phyloP scores from a whole-genome alignment of 2,329 filamentous ascomycete species.

The Escovopsis sp. region DNA sequence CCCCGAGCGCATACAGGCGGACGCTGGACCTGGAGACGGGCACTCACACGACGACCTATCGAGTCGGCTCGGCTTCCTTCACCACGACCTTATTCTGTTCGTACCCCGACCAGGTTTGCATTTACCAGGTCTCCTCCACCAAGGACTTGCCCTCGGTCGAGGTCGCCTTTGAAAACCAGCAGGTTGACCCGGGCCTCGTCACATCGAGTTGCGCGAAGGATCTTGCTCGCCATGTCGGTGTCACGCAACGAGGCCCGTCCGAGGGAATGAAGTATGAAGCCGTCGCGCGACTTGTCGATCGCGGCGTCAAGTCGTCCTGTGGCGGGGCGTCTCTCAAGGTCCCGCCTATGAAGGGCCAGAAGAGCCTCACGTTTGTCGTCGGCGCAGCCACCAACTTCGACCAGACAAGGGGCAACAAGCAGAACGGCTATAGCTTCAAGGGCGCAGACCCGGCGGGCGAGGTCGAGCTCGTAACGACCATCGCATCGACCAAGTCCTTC shows the following conservation, averaged over 20 bases:
- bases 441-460: slow-evolving; percentile 26
- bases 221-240: slow-evolving; percentile 15
- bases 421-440: slow-evolving; percentile 28
- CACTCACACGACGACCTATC: slow-evolving; percentile 3
- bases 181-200: slow-evolving; percentile 15
- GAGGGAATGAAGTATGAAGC: slow-evolving; percentile 29
- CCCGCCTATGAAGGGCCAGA: background rate
- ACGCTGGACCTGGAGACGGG: slow-evolving; percentile 5
- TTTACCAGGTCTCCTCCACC: slow-evolving; percentile 6
- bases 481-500: slow-evolving; percentile 19
- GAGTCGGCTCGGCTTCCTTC: background rate
- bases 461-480: slow-evolving; percentile 19
- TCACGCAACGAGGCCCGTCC: slow-evolving; percentile 23
- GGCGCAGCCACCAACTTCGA: slow-evolving; percentile 34
- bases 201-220: slow-evolving; percentile 18
- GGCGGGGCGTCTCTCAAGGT: background rate
- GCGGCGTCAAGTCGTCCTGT: background rate
- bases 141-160: slow-evolving; percentile 22
- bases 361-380: slow-evolving; percentile 22
- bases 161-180: slow-evolving; percentile 26
- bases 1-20: slow-evolving; percentile 5
- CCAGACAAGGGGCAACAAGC: slow-evolving; percentile 28
- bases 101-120: slow-evolving; percentile 21
- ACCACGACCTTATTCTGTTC: slow-evolving; percentile 25
- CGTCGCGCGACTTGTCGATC: slow-evolving; percentile 10